These are phyloP conservation scores for Daedalea quercina DNA, from an alignment of 768 basidiomycete species.

Conservation along the genomic window DNA sequence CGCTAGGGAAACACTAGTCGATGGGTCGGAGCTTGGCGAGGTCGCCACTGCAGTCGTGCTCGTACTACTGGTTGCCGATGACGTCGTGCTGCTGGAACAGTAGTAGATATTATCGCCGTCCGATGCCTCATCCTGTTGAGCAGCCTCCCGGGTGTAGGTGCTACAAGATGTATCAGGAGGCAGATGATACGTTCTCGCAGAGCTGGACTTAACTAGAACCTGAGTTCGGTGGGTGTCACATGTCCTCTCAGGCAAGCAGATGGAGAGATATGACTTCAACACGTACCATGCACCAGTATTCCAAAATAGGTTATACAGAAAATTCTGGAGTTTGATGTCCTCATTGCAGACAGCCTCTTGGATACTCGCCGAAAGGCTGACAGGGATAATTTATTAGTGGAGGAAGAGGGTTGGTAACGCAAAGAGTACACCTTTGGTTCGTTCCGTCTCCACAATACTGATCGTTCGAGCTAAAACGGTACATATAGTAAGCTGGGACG, in stretches of 20 bases:
- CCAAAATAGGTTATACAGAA: constrained; percentile 1
- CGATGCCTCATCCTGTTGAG: background rate
- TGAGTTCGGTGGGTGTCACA: too few species aligned
- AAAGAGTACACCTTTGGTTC: background rate
- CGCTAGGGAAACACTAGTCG: too few species aligned
- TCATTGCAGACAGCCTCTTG: background rate
- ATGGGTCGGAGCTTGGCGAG: too few species aligned
- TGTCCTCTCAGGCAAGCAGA: too few species aligned
- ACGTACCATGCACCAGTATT: constrained; percentile 2
- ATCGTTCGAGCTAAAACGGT: background rate
- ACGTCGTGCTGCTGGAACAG: background rate
- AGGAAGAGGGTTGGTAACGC: too few species aligned
- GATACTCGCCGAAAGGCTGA: background rate
- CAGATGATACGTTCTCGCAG: too few species aligned
- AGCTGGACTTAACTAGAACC: too few species aligned
- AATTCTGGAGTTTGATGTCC: background rate
- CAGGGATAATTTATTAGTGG: background rate
- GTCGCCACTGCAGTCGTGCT: too few species aligned
- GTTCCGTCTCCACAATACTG: background rate
- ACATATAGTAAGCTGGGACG: background rate
- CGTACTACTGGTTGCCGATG: background rate
- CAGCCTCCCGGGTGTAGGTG: background rate
- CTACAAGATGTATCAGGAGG: background rate
- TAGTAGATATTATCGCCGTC: background rate
- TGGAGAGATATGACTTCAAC: background rate